Evolutionary conservation across 2,329 filamentous ascomycete species (phyloP), one percentile per base, ranked within the genome.

Genomic region (Fusarium aywerte): DNA sequence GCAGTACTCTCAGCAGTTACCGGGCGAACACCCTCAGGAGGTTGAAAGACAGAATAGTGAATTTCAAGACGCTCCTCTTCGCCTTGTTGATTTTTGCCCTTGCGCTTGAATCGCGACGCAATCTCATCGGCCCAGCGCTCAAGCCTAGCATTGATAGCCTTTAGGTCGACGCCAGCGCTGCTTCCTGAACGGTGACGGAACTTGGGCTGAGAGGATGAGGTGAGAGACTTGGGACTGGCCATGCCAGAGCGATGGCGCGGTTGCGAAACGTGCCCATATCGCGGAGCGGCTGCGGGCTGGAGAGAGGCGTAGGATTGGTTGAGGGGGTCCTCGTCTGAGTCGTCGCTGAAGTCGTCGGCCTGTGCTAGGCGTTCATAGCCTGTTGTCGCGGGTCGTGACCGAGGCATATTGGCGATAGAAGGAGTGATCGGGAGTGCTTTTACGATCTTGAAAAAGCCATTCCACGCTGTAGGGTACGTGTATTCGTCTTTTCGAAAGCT

Each of bases 71-170:
- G 90, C 77, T 97, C 92, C 71, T 96, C 92, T 69, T 96, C 92
- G 42, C 89, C 83, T 11, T 77, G 80, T 73, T 88, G 90, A 48
- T 90, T 91, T 76, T 89, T 92, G 53, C 90, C 88, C 73, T 89
- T 90, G 71, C 94, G 92, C 82, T 97, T 98, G 85, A 99, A 98
- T 73, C 96, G 96, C 71, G 93, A 92, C 29, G 96, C 94, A 74
- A 99, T 98, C 80, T 99, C 96, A 73, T 98, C 96, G 16, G 96
- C 96, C 96, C 96, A 99, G 76, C 92, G 87, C 80, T 99, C 96
- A 25, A 99, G 83, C 23, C 96, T 87, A 60, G 95, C 94, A 79
- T 99, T 99, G 80, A 99, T 98, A 62, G 96, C 96, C 78, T 98
- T 98, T 76, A 99, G 92, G 75, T 99, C 96, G 18, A 99, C 95